Evolutionary conservation across 148 eudicot genomes (phyloP).

Genomic region (Bassia scoparia): DNA sequence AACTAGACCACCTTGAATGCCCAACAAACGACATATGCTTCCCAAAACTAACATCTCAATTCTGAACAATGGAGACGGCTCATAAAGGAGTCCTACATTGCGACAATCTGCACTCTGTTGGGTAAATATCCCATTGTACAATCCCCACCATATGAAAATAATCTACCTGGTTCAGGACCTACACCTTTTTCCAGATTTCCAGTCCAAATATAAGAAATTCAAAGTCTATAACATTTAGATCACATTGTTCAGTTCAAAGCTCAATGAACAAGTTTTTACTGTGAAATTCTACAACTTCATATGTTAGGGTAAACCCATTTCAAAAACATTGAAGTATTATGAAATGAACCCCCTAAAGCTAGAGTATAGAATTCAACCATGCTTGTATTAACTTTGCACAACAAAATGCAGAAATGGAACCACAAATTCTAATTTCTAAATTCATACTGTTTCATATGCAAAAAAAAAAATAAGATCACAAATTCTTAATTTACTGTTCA

Average conservation of each 20-base stretch:
- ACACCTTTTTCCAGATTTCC: background rate
- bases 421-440: too few species aligned
- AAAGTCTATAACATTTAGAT: background rate
- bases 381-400: too few species aligned
- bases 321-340: background rate
- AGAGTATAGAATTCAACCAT: background rate
- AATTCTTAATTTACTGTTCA: background rate
- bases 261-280: too few species aligned
- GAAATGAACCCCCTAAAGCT: background rate
- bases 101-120: background rate
- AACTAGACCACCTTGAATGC: background rate
- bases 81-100: background rate
- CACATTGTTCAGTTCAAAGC: too few species aligned
- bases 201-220: background rate
- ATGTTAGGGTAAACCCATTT: background rate
- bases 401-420: background rate
- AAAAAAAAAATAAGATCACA: too few species aligned
- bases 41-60: background rate
- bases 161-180: background rate
- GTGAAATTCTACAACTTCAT: too few species aligned
- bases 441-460: background rate
- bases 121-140: background rate
- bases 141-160: background rate
- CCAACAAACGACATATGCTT: background rate
- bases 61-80: background rate